Conservation (phyloP, 805 yeast species). For the Wickerhamomyces alni region DNA sequence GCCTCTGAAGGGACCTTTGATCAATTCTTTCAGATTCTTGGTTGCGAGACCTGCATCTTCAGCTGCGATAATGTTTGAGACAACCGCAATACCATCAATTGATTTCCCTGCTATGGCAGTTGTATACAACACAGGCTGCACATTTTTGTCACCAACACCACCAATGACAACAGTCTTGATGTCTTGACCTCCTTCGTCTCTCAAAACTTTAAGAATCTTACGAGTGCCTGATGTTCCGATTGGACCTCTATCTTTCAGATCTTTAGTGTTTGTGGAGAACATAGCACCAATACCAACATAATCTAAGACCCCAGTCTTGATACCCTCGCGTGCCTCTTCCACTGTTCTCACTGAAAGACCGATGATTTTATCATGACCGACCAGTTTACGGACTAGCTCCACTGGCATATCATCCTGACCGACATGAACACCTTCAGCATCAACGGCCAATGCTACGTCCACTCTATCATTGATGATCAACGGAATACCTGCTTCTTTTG, state of each 20-base stretch:
- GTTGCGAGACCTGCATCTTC: constrained; percentile 49
- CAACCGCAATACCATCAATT: constrained; percentile 84
- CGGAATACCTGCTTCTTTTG: constrained; percentile 58
- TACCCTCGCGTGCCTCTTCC: constrained; percentile 48
- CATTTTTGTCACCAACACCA: constrained; percentile 63
- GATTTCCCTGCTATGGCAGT: constrained; percentile 37
- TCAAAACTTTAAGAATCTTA: constrained; percentile 42
- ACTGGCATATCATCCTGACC: constrained; percentile 84
- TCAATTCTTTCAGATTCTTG: constrained; percentile 25
- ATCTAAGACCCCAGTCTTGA: constrained; percentile 46
- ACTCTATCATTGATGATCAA: constrained; percentile 80
- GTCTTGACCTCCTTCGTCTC: constrained; percentile 25
- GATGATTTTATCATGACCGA: constrained; percentile 70
- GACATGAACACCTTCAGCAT: constrained; percentile 87
- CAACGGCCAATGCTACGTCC: constrained; percentile 85
- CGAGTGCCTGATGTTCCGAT: constrained; percentile 70
- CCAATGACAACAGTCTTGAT: constrained; percentile 75
- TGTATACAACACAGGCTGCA: constrained; percentile 49
- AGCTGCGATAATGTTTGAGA: constrained; percentile 75
- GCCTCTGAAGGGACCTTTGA: constrained; percentile 11
- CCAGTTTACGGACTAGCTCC: constrained; percentile 45
- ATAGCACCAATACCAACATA: constrained; percentile 84
- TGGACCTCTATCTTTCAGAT: constrained; percentile 40
- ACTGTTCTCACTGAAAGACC: constrained; percentile 70
- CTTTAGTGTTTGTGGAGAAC: constrained; percentile 68